Conservation (phyloP, 345 rosid genomes). For the Passiflora organensis region DNA sequence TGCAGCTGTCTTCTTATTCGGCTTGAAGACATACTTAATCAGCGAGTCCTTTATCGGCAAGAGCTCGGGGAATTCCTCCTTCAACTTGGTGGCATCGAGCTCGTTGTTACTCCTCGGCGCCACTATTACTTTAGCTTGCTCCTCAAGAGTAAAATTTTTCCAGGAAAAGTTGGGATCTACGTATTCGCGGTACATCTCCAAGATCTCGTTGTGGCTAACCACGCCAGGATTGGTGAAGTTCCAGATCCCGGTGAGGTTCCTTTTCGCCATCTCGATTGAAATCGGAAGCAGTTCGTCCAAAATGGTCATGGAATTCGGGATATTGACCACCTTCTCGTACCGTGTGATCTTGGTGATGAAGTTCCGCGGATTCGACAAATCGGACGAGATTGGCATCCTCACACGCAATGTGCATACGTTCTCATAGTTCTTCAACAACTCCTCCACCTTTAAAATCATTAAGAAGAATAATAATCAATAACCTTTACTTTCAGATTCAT, state of each 20-base stretch:
- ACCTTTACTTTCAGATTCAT: background rate
- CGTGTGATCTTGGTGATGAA: constrained; percentile 79
- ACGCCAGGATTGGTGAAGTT: constrained; percentile 87
- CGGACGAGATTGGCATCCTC: constrained; percentile 90
- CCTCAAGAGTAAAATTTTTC: constrained; percentile 86
- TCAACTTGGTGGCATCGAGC: constrained; percentile 71
- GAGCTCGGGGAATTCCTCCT: constrained; percentile 74
- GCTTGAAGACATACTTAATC: constrained; percentile 67
- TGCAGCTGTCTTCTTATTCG: constrained; percentile 53
- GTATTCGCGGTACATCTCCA: constrained; percentile 72
- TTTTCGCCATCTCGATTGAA: constrained; percentile 92
- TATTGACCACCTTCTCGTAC: constrained; percentile 77
- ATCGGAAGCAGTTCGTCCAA: constrained; percentile 84
- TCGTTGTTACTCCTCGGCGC: constrained; percentile 97
- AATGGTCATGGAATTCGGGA: constrained; percentile 92
- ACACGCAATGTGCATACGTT: constrained; percentile 84
- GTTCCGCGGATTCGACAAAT: constrained; percentile 75
- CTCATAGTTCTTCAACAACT: constrained; percentile 71
- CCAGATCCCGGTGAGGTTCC: constrained; percentile 89
- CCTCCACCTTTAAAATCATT: constrained; percentile 53
- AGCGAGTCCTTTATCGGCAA: constrained; percentile 79
- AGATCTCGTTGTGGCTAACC: constrained; percentile 87
- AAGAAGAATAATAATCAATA: constrained; percentile 1
- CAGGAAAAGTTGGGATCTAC: constrained; percentile 64
- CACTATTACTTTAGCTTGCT: constrained; percentile 79